Evolutionary conservation across 2,329 filamentous ascomycete genomes (phyloP).

Genomic region (Sclerotinia sclerotiorum): DNA sequence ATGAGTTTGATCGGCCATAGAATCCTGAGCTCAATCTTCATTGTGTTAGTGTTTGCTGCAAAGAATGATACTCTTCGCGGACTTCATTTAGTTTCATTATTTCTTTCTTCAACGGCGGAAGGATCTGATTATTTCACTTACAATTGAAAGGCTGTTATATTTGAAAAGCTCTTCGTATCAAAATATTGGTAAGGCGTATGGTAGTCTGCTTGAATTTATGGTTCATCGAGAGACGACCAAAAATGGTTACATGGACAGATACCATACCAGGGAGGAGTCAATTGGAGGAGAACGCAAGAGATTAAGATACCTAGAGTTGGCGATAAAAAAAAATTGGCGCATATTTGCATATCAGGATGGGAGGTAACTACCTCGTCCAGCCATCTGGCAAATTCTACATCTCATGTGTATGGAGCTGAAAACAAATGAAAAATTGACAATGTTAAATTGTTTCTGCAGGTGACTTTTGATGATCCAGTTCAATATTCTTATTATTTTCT

Average conservation of each 20-base stretch:
- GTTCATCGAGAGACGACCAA: background rate
- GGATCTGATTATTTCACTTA: background rate
- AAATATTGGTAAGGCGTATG: background rate
- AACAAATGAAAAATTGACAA: background rate
- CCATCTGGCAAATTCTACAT: background rate
- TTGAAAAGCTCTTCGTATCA: background rate
- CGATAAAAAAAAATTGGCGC: background rate
- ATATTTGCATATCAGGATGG: conserved; percentile 5
- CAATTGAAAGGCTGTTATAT: background rate
- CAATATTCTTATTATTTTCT: too few species aligned
- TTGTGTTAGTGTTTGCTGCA: background rate
- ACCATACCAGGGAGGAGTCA: background rate
- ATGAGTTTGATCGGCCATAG: conserved; percentile 6
- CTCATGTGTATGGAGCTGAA: background rate
- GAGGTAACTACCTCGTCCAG: background rate
- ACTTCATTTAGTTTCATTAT: background rate
- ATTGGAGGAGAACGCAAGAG: background rate
- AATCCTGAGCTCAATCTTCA: background rate
- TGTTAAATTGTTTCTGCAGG: background rate
- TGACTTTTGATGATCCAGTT: background rate
- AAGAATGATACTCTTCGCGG: background rate
- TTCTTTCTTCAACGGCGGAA: background rate
- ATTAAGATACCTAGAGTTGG: background rate
- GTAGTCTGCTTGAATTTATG: background rate
- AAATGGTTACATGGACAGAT: background rate